phyloP scores from a whole-genome alignment of 176 grass and related monocot species.

The barley (Hordeum vulgare) region MorexV3_pseudomolecules_assembly NC_058518.1:452917633-452918132 shows the following conservation, averaged over 20 bases:
- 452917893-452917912: neutral
- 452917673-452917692: neutral
- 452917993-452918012: too few species aligned
- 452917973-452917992: too few species aligned
- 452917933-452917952: neutral
- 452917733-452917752: neutral
- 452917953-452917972: too few species aligned
- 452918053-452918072: too few species aligned
- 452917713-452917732: neutral
- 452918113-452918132: too few species aligned
- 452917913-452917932: neutral
- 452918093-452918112: too few species aligned
- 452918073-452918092: too few species aligned
- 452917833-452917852: constrained; percentile 64
- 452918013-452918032: too few species aligned
- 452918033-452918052: too few species aligned
- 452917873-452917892: neutral
- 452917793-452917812: too few species aligned
- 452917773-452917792: constrained; percentile 68
- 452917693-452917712: neutral
- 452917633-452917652: constrained; percentile 2
- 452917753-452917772: constrained; percentile 47
- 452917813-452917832: constrained; percentile 44
- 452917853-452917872: constrained; percentile 23
- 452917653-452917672: neutral